Base-by-base conservation (phyloP, 805 yeast species). In the Priceomyces melissophilus region DNA sequence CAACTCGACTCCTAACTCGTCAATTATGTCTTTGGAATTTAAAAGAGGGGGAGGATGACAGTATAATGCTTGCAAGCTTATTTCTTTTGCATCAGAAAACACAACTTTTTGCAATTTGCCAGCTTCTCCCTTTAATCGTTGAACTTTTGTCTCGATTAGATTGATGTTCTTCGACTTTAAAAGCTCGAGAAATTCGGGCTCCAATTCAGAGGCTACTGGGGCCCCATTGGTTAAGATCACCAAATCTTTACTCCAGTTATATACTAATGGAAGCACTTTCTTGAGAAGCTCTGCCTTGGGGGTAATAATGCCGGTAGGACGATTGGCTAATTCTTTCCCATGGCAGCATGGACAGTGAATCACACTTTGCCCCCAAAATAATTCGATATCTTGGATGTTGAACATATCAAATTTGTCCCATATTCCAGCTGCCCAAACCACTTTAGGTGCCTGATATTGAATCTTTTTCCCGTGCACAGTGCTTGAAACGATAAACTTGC, bases 301-400 rank as follows among this genome's bases (percentile, higher is more conserved):
- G 16, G 32, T 15, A 27, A 39, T 20, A 8, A 48, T 11, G 8
- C 46, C 52, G 9, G 48, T 45, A 17, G 30, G 41, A 16, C 28
- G 28, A 7, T 39, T 35, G 15, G 42, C 36, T 17, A 35, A 34
- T 31, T 50, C 54, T 25, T 32, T 39, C 1, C 52, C 52, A 33
- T 50, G 54, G 23, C 54, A 48, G 32, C 36, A 45, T 1, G 48
- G 45, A 33, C 48, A 45, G n/a, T 35, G 43, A 10, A 42, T 35
- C 29, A 41, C 37, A 15, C 47, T 30, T 10, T 44, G 39, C 10
- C 54, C 54, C 54, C 54, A 50, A 39, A 38, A 48, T 12, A 42
- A 26, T 5, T 41, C 39, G 8, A 48, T 28, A 30, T 38, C 40
- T 31, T 42, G 35, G 17, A 48, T 43, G 7, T 32, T 20, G 7